These are phyloP conservation scores for Reutealis trisperma DNA, from an alignment of 345 rosid species.

Conservation along the genomic window DNA sequence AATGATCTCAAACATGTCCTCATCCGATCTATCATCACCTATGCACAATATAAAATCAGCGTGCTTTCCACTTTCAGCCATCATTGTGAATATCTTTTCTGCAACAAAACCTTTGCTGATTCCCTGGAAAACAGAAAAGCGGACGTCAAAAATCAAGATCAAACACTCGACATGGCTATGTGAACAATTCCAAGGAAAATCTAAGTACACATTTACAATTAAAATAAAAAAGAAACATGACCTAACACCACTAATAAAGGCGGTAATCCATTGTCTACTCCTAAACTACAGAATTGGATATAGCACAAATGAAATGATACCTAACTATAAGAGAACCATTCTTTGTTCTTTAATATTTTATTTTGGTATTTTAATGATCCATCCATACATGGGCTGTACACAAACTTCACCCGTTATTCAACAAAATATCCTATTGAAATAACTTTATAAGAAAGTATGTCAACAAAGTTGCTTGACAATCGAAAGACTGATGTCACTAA, in stretches of 20 bases:
- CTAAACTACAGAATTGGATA: neutral
- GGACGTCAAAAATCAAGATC: neutral
- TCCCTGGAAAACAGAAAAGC: conserved; percentile 40
- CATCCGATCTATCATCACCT: conserved; percentile 77
- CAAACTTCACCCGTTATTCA: neutral
- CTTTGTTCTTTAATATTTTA: neutral
- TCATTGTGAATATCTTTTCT: conserved; percentile 54
- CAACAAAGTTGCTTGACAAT: neutral
- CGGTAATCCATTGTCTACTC: neutral
- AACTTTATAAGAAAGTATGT: neutral
- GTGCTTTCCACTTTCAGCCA: conserved; percentile 45
- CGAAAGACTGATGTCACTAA: too few relatives aligned
- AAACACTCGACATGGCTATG: neutral
- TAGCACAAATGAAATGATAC: neutral
- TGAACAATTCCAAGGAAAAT: neutral
- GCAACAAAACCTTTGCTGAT: conserved; percentile 64
- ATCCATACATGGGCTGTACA: neutral
- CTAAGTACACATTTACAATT: neutral
- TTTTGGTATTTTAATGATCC: neutral
- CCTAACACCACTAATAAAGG: neutral
- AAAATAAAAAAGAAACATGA: neutral
- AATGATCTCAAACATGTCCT: conserved; percentile 74
- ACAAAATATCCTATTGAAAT: neutral
- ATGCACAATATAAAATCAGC: conserved; percentile 72
- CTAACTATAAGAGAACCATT: neutral